Conservation (phyloP, 176 grass and related monocot genomes). For the Carex myosuroides region DNA sequence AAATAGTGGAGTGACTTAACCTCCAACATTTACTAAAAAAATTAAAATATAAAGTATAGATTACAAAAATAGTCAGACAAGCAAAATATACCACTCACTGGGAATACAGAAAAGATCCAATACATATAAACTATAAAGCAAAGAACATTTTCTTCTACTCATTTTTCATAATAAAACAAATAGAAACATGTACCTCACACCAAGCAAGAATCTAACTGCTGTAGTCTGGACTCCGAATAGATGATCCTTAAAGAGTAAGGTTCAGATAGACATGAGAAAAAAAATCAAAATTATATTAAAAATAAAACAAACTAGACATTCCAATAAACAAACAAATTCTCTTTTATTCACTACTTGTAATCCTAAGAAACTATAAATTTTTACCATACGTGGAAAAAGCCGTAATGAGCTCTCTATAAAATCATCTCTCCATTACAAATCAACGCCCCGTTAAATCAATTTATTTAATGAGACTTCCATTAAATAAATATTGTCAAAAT, state of each 20-base stretch:
- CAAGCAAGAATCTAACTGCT: background rate
- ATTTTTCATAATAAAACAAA: background rate
- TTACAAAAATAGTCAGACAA: background rate
- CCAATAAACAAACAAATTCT: slow-evolving; percentile 1
- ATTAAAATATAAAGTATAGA: background rate
- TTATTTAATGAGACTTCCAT: background rate
- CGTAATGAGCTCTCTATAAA: background rate
- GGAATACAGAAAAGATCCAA: background rate
- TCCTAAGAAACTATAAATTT: background rate
- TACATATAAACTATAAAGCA: background rate
- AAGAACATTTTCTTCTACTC: background rate
- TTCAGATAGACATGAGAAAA: background rate
- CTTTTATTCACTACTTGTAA: background rate
- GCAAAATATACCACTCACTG: background rate
- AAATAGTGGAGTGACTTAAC: accelerated
- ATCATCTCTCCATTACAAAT: background rate
- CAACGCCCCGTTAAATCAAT: background rate
- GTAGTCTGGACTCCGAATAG: background rate
- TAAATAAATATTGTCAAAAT: background rate
- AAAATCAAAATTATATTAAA: background rate
- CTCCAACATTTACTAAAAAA: no score
- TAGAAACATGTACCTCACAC: background rate
- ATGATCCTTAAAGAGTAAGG: background rate
- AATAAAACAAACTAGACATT: background rate
- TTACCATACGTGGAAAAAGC: background rate